Evolutionary conservation across 371 early-diverging fungal species (phyloP).

Genomic region (Zychaea mexicana): DNA sequence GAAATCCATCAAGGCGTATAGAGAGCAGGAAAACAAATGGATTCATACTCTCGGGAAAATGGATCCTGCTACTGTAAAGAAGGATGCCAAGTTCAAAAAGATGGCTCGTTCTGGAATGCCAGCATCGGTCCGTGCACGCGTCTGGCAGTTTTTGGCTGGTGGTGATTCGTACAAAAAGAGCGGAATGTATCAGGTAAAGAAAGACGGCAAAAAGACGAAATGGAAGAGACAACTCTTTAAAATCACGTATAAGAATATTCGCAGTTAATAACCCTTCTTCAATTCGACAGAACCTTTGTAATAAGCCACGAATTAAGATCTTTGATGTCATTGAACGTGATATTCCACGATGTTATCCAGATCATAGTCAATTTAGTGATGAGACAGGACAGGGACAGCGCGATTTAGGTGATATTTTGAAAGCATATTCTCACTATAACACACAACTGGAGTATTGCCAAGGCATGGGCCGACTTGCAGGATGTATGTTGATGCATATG

Average conservation of each 20-base stretch:
- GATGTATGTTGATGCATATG: slow-evolving; percentile 90
- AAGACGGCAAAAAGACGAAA: not conserved
- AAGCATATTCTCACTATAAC: slow-evolving; percentile 91
- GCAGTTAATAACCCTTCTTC: not conserved
- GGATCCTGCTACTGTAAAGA: slow-evolving; percentile 50
- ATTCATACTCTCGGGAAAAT: slow-evolving; percentile 40
- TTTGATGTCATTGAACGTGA: slow-evolving; percentile 89
- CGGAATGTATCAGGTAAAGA: slow-evolving; percentile 48
- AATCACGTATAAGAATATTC: too few relatives aligned
- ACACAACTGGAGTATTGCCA: slow-evolving; percentile 93
- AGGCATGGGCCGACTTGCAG: slow-evolving; percentile 94
- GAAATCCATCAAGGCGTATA: slow-evolving; percentile 48
- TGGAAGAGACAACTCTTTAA: not conserved
- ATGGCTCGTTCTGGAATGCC: slow-evolving; percentile 79
- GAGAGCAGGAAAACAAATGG: slow-evolving; percentile 59
- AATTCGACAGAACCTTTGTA: slow-evolving; percentile 14
- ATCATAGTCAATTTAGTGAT: slow-evolving; percentile 74
- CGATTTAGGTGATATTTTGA: slow-evolving; percentile 72
- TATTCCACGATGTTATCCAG: slow-evolving; percentile 83
- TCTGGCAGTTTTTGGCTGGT: slow-evolving; percentile 74
- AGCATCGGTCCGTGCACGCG: slow-evolving; percentile 68
- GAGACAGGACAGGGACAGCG: slow-evolving; percentile 69
- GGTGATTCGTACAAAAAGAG: slow-evolving; percentile 47
- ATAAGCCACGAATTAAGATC: slow-evolving; percentile 23
- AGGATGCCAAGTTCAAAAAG: slow-evolving; percentile 61